phyloP scores from a whole-genome alignment of 805 yeast species.

The Lachancea dasiensis region DNA sequence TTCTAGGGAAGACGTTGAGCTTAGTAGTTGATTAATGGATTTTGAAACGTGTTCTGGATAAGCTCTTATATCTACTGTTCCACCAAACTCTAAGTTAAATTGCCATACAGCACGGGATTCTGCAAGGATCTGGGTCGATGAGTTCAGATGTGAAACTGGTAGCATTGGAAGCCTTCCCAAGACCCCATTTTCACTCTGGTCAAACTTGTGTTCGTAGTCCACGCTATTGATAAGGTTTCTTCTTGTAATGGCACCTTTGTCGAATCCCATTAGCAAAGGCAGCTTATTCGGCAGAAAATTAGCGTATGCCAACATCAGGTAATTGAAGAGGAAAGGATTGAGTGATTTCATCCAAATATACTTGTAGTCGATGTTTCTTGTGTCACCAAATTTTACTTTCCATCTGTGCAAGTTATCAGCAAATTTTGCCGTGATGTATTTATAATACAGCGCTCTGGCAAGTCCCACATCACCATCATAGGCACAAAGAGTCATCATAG shows the following conservation, averaged over 20 bases:
- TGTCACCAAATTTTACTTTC: constrained; percentile 7
- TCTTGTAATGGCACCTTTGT: constrained; percentile 43
- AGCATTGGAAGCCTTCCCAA: constrained; percentile 53
- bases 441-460: constrained; percentile 59
- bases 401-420: constrained; percentile 10
- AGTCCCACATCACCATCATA: constrained; percentile 71
- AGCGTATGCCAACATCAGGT: constrained; percentile 46
- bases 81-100: constrained; percentile 28
- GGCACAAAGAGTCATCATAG: constrained; percentile 72
- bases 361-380: constrained; percentile 3
- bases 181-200: constrained; percentile 16
- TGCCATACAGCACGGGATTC: constrained; percentile 77
- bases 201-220: constrained; percentile 32
- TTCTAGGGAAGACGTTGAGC: constrained; percentile 31
- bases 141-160: constrained; percentile 44
- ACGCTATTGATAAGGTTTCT: constrained; percentile 40
- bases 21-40: constrained; percentile 33
- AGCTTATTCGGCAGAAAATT: constrained; percentile 30
- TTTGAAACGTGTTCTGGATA: constrained; percentile 47
- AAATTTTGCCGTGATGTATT: constrained; percentile 35
- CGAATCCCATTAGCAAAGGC: constrained; percentile 38
- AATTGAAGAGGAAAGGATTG: constrained; percentile 39
- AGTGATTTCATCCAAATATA: constrained; percentile 26
- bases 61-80: constrained; percentile 40
- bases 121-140: constrained; percentile 44